Conservation (phyloP, 2,329 filamentous ascomycete genomes). For the Aspergillus latus region DNA sequence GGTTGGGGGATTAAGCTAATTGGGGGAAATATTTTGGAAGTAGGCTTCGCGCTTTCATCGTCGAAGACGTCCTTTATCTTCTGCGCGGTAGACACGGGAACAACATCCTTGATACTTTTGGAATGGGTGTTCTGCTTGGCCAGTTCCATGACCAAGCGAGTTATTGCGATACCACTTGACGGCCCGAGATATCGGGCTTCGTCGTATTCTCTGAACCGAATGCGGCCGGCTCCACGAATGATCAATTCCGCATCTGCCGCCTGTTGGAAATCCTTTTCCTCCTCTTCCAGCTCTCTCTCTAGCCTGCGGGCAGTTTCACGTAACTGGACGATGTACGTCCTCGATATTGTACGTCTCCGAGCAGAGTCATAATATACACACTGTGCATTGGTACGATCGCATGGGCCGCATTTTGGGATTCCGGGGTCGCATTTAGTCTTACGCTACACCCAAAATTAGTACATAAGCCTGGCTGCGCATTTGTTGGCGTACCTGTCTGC, state of each 20-base stretch:
- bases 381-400: conserved; percentile 83
- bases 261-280: conserved; percentile 73
- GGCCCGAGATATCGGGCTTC: conserved; percentile 90
- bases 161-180: conserved; percentile 94
- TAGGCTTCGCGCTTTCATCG: conserved; percentile 65
- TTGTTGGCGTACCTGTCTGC: conserved; percentile 46
- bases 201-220: conserved; percentile 79
- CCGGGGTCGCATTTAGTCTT: conserved; percentile 96
- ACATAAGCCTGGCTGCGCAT: background rate
- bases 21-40: conserved; percentile 82
- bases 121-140: conserved; percentile 91
- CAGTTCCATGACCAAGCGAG: conserved; percentile 90
- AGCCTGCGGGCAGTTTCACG: conserved; percentile 82
- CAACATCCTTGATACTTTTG: conserved; percentile 86
- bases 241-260: conserved; percentile 76
- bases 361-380: conserved; percentile 96
- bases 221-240: conserved; percentile 79
- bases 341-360: conserved; percentile 80
- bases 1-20: conserved; percentile 81
- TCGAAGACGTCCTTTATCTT: conserved; percentile 67
- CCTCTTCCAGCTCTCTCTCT: conserved; percentile 75
- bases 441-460: conserved; percentile 56
- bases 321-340: conserved; percentile 88
- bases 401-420: conserved; percentile 86
- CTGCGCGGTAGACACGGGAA: conserved; percentile 70